Evolutionary conservation across 1,284 basidiomycete species (phyloP).

Genomic region (Ustilago tritici): DNA sequence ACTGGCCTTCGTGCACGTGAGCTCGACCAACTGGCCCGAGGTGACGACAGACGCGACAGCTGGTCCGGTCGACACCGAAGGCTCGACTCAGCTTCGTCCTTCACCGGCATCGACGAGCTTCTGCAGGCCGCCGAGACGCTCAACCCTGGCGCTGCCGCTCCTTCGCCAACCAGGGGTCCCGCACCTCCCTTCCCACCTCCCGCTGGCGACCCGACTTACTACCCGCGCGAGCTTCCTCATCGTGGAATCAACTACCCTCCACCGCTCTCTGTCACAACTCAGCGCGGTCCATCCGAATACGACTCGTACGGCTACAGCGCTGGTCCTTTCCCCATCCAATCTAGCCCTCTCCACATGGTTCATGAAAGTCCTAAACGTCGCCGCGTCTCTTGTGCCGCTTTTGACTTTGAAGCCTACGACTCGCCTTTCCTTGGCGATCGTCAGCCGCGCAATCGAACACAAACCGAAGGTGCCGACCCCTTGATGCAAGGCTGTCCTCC

Average conservation of each 20-base stretch:
- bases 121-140: constrained; percentile 67
- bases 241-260: constrained; percentile 35
- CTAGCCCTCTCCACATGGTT: constrained; percentile 47
- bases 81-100: constrained; percentile 49
- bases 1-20: constrained; percentile 42
- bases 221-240: constrained; percentile 32
- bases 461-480: constrained; percentile 56
- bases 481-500: constrained; percentile 23
- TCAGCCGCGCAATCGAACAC: constrained; percentile 42
- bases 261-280: constrained; percentile 34
- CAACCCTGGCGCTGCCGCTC: constrained; percentile 52
- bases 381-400: constrained; percentile 53
- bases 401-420: constrained; percentile 56
- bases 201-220: constrained; percentile 26
- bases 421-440: constrained; percentile 49
- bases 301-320: constrained; percentile 38
- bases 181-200: constrained; percentile 25
- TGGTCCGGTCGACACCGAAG: constrained; percentile 46
- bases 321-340: constrained; percentile 31
- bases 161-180: constrained; percentile 30
- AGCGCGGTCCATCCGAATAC: constrained; percentile 25
- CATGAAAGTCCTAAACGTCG: constrained; percentile 67
- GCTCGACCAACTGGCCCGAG: constrained; percentile 37
- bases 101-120: constrained; percentile 67
- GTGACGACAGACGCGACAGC: constrained; percentile 38